These are phyloP conservation scores for Avena insularis DNA, from an alignment of 176 grass and related monocot genomes.

Conservation along the genomic window DNA sequence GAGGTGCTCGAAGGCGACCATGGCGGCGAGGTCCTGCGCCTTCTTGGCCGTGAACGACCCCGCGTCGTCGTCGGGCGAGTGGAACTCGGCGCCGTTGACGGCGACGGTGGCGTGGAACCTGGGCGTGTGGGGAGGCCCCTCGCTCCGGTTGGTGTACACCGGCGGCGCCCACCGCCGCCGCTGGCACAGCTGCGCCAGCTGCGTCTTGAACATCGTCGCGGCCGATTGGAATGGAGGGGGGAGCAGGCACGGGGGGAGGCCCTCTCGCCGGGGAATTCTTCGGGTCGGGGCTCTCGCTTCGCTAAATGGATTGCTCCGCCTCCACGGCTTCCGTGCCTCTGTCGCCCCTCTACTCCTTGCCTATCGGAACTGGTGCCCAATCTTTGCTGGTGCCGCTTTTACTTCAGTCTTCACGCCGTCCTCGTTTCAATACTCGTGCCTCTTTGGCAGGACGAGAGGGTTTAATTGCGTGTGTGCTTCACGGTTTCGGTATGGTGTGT, in stretches of 20 bases:
- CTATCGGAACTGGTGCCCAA: background rate
- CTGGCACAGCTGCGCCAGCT: conserved; percentile 75
- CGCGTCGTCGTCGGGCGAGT: conserved; percentile 48
- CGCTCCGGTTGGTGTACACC: conserved; percentile 44
- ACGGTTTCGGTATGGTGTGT: background rate
- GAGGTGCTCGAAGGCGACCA: conserved; percentile 61
- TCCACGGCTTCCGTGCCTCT: background rate
- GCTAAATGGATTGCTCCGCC: background rate
- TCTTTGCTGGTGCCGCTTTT: background rate
- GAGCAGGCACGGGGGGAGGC: background rate
- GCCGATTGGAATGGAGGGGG: background rate
- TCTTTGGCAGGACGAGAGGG: background rate
- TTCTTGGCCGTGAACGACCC: conserved; percentile 63
- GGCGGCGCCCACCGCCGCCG: conserved; percentile 66
- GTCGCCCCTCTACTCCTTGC: background rate
- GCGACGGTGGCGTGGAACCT: conserved; percentile 61
- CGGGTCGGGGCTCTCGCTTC: background rate
- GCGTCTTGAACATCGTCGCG: conserved; percentile 64
- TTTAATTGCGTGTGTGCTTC: background rate
- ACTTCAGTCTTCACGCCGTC: background rate
- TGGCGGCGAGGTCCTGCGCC: conserved; percentile 72
- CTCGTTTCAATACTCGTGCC: background rate
- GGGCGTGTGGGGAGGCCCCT: conserved; percentile 46
- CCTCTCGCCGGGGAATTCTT: background rate
- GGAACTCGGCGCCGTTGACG: conserved; percentile 64